Evolutionary conservation across 2,329 filamentous ascomycete species (phyloP).

Genomic region (Paramyrothecium roridum): DNA sequence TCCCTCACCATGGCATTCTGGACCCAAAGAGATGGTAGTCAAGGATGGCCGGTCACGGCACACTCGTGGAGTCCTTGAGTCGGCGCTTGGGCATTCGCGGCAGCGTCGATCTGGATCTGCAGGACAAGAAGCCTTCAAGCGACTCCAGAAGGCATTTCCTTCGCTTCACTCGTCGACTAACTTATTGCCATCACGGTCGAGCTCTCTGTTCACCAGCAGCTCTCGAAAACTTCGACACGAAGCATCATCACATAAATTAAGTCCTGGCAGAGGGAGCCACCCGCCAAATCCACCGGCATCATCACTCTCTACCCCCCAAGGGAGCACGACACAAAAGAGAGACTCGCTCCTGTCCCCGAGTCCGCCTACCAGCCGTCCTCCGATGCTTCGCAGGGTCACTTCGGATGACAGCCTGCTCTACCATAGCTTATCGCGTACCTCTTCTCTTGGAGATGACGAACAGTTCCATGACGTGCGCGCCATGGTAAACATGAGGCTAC

Average conservation of each 20-base stretch:
- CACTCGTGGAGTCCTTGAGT: slow-evolving; percentile 32
- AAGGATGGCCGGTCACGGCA: slow-evolving; percentile 16
- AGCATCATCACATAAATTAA: slow-evolving; percentile 5
- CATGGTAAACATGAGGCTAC: slow-evolving; percentile 84
- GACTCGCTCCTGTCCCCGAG: not conserved
- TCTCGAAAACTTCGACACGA: slow-evolving; percentile 4
- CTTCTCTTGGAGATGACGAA: slow-evolving; percentile 80
- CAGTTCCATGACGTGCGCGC: slow-evolving; percentile 77
- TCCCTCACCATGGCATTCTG: slow-evolving; percentile 26
- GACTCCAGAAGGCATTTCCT: slow-evolving; percentile 53
- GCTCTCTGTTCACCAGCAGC: slow-evolving; percentile 31
- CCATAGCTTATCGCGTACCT: slow-evolving; percentile 71
- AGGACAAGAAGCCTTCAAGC: slow-evolving; percentile 55
- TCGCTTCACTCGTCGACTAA: slow-evolving; percentile 37
- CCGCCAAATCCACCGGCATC: not conserved
- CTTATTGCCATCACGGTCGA: slow-evolving; percentile 39
- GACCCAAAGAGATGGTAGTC: slow-evolving; percentile 12
- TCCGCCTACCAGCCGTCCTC: slow-evolving; percentile 15
- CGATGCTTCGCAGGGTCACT: slow-evolving; percentile 27
- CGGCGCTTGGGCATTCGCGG: slow-evolving; percentile 44
- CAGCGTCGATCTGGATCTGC: slow-evolving; percentile 51
- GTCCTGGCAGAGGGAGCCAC: slow-evolving; percentile 4
- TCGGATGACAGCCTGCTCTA: slow-evolving; percentile 74
- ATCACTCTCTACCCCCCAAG: not conserved
- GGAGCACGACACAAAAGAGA: not conserved